Percentiles rank a stretch among this genome's conserved stretches.
Evolutionary conservation across 2,329 filamentous ascomycete genomes (phyloP).

Genomic region (Microascus cirrosus): DNA sequence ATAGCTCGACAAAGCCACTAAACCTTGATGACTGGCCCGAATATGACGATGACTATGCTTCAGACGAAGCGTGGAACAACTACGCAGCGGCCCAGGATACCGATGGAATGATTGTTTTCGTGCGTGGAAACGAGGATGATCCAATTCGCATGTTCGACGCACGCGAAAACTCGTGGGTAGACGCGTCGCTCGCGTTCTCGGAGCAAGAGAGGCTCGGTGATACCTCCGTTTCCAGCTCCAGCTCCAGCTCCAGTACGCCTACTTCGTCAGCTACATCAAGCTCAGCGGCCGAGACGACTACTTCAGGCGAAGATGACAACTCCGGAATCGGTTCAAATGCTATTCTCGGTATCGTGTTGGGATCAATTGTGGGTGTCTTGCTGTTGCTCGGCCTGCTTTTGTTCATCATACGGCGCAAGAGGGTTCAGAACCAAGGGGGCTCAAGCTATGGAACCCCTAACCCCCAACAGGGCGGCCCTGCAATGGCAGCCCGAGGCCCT

Average conservation of each 20-base stretch:
- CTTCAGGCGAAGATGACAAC: neutral
- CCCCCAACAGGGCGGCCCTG: constrained; percentile 46
- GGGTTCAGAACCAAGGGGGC: neutral
- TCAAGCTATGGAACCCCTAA: neutral
- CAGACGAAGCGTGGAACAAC: constrained; percentile 47
- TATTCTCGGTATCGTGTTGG: constrained; percentile 72
- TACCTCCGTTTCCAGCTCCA: constrained; percentile 16
- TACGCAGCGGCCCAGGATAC: constrained; percentile 61
- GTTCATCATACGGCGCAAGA: constrained; percentile 51
- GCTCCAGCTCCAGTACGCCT: constrained; percentile 13
- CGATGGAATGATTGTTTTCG: constrained; percentile 61
- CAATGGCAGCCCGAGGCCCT: constrained; percentile 6
- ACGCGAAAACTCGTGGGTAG: constrained; percentile 64
- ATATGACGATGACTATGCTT: constrained; percentile 68
- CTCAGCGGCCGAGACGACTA: constrained; percentile 6
- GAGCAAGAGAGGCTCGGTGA: constrained; percentile 25
- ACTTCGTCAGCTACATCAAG: constrained; percentile 15
- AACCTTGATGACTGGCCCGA: constrained; percentile 58
- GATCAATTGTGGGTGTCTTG: constrained; percentile 66
- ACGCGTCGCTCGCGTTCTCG: constrained; percentile 54
- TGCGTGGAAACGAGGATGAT: constrained; percentile 59
- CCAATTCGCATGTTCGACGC: constrained; percentile 70
- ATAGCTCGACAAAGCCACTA: constrained; percentile 19
- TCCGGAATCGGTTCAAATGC: constrained; percentile 28
- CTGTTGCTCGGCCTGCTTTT: constrained; percentile 62